Conservation (phyloP, 2,329 filamentous ascomycete genomes). For the Ascochyta clinopodiicola region DNA sequence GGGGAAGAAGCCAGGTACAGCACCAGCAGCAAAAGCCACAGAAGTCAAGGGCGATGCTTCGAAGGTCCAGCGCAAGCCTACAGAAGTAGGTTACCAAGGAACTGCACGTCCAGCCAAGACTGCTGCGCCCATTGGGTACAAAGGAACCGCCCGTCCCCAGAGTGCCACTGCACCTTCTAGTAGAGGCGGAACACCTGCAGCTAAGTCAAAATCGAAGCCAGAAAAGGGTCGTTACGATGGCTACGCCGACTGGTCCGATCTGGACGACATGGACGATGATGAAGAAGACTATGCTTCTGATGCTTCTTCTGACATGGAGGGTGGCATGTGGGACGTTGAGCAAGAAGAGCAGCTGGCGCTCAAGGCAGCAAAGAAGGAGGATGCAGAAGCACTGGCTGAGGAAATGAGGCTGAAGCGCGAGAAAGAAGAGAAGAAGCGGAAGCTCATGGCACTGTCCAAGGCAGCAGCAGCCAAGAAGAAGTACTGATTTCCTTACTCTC, state of each 20-base stretch:
- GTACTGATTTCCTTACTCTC: slow-evolving; percentile 28
- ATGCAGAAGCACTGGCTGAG: slow-evolving; percentile 67
- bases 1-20: slow-evolving; percentile 40
- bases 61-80: slow-evolving; percentile 47
- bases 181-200: slow-evolving; percentile 33
- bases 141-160: slow-evolving; percentile 45
- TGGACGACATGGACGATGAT: slow-evolving; percentile 55
- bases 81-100: slow-evolving; percentile 54
- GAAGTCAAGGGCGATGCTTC: slow-evolving; percentile 34
- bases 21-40: slow-evolving; percentile 14
- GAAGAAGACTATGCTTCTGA: slow-evolving; percentile 71
- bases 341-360: slow-evolving; percentile 71
- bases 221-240: slow-evolving; percentile 44
- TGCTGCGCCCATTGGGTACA: slow-evolving; percentile 44
- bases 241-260: slow-evolving; percentile 49
- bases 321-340: slow-evolving; percentile 75
- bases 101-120: slow-evolving; percentile 54
- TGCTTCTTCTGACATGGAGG: slow-evolving; percentile 79
- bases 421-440: slow-evolving; percentile 48
- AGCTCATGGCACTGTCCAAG: slow-evolving; percentile 37
- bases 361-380: slow-evolving; percentile 69
- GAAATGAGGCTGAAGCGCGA: slow-evolving; percentile 51
- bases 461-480: slow-evolving; percentile 41
- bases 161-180: slow-evolving; percentile 31
- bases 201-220: slow-evolving; percentile 39